Evolutionary conservation across 1,284 basidiomycete genomes (phyloP).

Genomic region (Meira miltonrushii): DNA sequence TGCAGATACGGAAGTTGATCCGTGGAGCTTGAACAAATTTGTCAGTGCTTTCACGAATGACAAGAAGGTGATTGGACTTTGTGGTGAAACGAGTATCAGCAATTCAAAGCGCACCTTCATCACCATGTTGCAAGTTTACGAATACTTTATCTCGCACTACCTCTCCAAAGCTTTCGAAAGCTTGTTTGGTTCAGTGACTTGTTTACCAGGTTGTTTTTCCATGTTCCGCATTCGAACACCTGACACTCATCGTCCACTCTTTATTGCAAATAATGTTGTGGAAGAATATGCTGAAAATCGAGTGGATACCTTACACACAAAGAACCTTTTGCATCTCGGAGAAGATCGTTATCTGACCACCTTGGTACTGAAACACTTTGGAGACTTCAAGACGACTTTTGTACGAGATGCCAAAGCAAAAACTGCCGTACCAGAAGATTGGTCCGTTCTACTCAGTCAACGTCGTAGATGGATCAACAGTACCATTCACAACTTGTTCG

Average conservation of each 20-base stretch:
- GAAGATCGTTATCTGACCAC: conserved; percentile 98
- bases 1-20: conserved; percentile 83
- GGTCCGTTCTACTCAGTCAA: conserved; percentile 91
- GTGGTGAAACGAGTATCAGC: conserved; percentile 82
- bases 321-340: conserved; percentile 87
- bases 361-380: conserved; percentile 69
- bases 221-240: conserved; percentile 51
- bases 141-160: conserved; percentile 59
- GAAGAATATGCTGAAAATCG: conserved; percentile 91
- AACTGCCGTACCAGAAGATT: conserved; percentile 61
- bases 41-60: conserved; percentile 80
- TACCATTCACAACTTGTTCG: conserved; percentile 92
- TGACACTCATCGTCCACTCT: conserved; percentile 52
- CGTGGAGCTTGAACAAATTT: conserved; percentile 76
- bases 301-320: conserved; percentile 85
- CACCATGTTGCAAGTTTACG: conserved; percentile 88
- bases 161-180: conserved; percentile 96
- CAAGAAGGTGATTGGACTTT: conserved; percentile 87
- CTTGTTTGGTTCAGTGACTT: conserved; percentile 94
- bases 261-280: conserved; percentile 73
- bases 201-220: conserved; percentile 68
- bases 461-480: conserved; percentile 99
- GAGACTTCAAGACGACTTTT: conserved; percentile 75
- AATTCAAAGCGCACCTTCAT: conserved; percentile 89
- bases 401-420: conserved; percentile 81